Evolutionary conservation across 179 eudicot species (phyloP).

Genomic region (Beta corolliflora): DNA sequence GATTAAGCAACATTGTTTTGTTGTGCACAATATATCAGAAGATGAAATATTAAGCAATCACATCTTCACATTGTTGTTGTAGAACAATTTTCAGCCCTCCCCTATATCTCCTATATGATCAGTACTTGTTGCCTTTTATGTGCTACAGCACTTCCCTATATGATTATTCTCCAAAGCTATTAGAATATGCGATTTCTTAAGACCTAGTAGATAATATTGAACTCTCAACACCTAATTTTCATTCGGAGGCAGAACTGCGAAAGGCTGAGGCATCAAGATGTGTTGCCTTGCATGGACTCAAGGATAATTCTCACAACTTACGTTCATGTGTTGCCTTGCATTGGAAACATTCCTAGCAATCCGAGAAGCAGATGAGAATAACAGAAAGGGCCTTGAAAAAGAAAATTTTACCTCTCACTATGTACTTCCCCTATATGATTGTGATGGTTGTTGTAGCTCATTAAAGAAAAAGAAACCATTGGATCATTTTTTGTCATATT

Average conservation of each 20-base stretch:
- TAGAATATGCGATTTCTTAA: not conserved
- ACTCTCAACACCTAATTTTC: too few species aligned
- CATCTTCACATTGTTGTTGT: not conserved
- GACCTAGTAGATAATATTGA: not conserved
- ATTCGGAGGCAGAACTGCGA: too few species aligned
- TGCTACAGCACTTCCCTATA: not conserved
- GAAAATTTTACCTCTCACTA: not conserved
- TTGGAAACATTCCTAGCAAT: not conserved
- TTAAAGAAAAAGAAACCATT: not conserved
- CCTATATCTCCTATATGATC: not conserved
- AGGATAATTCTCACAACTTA: not conserved
- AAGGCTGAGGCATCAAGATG: too few species aligned
- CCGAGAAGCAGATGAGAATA: not conserved
- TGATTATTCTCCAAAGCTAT: not conserved
- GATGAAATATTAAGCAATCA: not conserved
- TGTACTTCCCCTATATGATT: too few species aligned
- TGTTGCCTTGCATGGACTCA: not conserved
- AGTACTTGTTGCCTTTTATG: not conserved
- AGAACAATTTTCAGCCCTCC: not conserved
- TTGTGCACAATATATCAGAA: too few species aligned
- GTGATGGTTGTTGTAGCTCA: too few species aligned
- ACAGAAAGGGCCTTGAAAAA: not conserved
- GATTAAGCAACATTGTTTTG: too few species aligned
- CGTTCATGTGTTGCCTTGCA: not conserved
- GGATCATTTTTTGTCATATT: not conserved